Evolutionary conservation across 2,329 filamentous ascomycete genomes (phyloP).

Genomic region (Penicillium sp.): DNA sequence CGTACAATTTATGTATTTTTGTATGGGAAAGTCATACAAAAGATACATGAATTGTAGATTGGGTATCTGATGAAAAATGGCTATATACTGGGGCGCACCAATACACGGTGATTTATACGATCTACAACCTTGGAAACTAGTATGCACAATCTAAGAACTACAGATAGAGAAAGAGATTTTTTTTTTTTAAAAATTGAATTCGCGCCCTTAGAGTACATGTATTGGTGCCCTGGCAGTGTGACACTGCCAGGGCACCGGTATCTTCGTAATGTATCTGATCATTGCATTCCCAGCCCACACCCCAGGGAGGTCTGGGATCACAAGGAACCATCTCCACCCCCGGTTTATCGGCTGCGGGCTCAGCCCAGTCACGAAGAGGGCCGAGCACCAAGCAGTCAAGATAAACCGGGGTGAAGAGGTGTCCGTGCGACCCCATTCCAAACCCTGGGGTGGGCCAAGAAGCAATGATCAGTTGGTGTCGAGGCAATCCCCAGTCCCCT

Average conservation of each 20-base stretch:
- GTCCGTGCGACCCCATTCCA: background rate
- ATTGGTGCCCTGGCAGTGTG: background rate
- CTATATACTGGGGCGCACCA: no score
- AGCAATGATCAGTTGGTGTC: background rate
- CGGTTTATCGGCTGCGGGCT: background rate
- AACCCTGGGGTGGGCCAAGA: background rate
- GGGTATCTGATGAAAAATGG: no score
- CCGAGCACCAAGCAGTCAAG: background rate
- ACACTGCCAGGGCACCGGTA: background rate
- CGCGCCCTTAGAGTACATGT: slow-evolving; percentile 6
- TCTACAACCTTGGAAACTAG: background rate
- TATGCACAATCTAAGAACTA: background rate
- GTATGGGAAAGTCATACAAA: no score
- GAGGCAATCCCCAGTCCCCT: background rate
- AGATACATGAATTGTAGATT: no score
- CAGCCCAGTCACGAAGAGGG: background rate
- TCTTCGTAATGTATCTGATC: slow-evolving; percentile 4
- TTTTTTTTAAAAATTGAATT: background rate
- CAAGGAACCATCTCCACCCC: background rate
- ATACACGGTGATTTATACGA: no score
- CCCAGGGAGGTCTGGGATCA: background rate
- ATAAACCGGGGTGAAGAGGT: background rate
- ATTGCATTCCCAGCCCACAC: background rate
- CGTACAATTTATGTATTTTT: no score
- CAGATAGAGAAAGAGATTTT: background rate